Conservation (phyloP, 2,329 filamentous ascomycete species). For the Myriangium duriaei region DNA sequence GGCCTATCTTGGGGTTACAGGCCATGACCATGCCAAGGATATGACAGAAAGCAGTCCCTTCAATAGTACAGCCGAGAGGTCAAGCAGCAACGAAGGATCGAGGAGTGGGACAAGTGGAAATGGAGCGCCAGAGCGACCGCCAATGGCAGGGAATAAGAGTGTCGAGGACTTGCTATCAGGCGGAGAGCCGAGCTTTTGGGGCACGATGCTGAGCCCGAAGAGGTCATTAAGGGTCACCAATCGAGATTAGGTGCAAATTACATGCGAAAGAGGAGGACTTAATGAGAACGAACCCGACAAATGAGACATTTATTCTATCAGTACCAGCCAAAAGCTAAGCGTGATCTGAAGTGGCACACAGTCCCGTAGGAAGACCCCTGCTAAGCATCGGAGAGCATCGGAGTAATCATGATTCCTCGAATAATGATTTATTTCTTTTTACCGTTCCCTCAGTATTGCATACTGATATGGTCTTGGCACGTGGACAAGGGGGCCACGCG, state of each 20-base stretch:
- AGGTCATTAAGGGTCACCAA: slow-evolving; percentile 60
- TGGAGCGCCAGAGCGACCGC: slow-evolving; percentile 23
- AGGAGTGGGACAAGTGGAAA: slow-evolving; percentile 12
- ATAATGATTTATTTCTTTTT: no score
- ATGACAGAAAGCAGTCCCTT: slow-evolving; percentile 6
- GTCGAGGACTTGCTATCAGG: slow-evolving; percentile 48
- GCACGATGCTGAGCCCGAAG: slow-evolving; percentile 50
- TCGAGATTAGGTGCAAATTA: slow-evolving; percentile 34
- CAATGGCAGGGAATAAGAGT: slow-evolving; percentile 33
- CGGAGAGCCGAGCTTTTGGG: slow-evolving; percentile 60
- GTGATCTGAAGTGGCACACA: no score
- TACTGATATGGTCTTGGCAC: no score
- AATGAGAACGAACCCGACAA: no score
- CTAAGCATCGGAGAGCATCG: no score
- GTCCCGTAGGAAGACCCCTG: no score
- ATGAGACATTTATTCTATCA: no score
- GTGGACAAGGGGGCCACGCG: no score
- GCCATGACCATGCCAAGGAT: slow-evolving; percentile 7
- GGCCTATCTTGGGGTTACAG: slow-evolving; percentile 16
- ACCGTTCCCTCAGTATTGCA: no score
- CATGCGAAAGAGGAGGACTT: slow-evolving; percentile 1
- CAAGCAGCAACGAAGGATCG: slow-evolving; percentile 1
- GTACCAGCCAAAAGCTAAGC: no score
- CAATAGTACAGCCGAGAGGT: slow-evolving; percentile 1
- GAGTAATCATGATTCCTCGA: no score